Base-by-base conservation (phyloP, 108 stramenopile genomes). In the Nitzschia sp. region DNA sequence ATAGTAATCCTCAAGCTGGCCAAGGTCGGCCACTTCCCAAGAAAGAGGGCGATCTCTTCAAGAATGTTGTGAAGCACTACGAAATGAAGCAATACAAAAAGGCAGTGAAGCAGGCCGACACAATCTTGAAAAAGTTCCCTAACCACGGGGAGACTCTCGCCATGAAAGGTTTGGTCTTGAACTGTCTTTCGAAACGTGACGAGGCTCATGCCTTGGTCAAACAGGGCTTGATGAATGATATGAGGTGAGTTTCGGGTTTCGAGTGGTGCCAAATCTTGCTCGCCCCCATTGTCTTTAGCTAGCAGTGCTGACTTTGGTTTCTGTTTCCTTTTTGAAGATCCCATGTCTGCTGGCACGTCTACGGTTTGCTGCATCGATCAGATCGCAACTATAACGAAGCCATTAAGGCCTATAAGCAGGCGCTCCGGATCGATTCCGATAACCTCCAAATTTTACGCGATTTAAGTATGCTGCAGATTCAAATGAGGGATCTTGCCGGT, bases 331-430 rank as follows among this genome's bases (percentile, higher is more conserved):
- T 27, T 53, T 46, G 19, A 44, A 93, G 92, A 64, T 94, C 91
- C 28, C 97, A 97, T 80, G 96, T 98, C 17, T 99, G 98, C 86
- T 99, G 99, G 99, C 97, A 99, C 73, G 99, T 99, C 59, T 97
- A 88, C 63, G 99, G 99, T 55, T 77, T 99, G 11, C 79, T 98
- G 53, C 85, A 99, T 71, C 89, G 97, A 52, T 78, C 90, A n/a
- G 93, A 96, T 68, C 86, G 91, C 15, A 96, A 99, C 70, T 98
- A 99, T 78, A 77, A 71, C 58, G 95, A 97, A 74, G 97, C 99
- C 50, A 97, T 98, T 75, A 98, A 99, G 85, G 96, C 96, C 63
- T 99, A 97, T 82, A 96, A 96, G 67, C 95, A 96, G 62, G 99
- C 99, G 11, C 75, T 99, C 28, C 85, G 93, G 26, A 95, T 97